Evolutionary conservation across 2,329 filamentous ascomycete species (phyloP).

Genomic region (Colletotrichum australisinense): DNA sequence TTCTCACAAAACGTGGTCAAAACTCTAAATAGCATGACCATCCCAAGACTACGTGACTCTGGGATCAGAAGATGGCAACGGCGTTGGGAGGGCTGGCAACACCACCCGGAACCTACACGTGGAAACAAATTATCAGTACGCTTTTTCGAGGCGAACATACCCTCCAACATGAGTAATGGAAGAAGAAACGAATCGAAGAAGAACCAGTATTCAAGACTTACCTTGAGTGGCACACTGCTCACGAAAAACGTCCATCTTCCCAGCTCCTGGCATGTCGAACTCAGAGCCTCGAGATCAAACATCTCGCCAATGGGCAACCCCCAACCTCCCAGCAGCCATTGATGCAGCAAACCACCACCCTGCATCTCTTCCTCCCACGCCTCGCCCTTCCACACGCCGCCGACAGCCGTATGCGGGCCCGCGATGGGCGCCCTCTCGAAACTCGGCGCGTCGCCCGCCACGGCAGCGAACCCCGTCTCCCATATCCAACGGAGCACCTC

Average conservation of each 20-base stretch:
- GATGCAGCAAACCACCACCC: slow-evolving; percentile 42
- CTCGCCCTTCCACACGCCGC: slow-evolving; percentile 18
- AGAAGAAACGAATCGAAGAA: not conserved
- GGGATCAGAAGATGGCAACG: slow-evolving; percentile 48
- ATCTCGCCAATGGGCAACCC: slow-evolving; percentile 63
- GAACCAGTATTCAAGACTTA: not conserved
- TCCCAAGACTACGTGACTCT: no score
- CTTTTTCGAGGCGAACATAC: not conserved
- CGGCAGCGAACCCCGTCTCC: slow-evolving; percentile 56
- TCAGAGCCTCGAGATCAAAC: slow-evolving; percentile 56
- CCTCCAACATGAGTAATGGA: not conserved
- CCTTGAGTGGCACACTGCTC: slow-evolving; percentile 49
- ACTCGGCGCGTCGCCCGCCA: slow-evolving; percentile 54
- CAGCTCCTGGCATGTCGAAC: slow-evolving; percentile 45
- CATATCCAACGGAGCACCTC: slow-evolving; percentile 56
- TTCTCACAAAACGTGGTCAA: not conserved
- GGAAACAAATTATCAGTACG: not conserved
- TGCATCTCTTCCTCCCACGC: slow-evolving; percentile 38
- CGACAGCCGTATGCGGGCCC: slow-evolving; percentile 37
- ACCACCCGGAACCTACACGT: slow-evolving; percentile 46
- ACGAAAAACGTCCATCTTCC: slow-evolving; percentile 54
- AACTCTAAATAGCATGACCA: not conserved
- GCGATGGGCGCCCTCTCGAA: slow-evolving; percentile 56
- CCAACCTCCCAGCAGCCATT: slow-evolving; percentile 61
- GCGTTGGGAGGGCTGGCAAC: slow-evolving; percentile 53